These are phyloP conservation scores for Eutypella sp. DNA, from an alignment of 2,329 filamentous ascomycete genomes.

Conservation along the genomic window DNA sequence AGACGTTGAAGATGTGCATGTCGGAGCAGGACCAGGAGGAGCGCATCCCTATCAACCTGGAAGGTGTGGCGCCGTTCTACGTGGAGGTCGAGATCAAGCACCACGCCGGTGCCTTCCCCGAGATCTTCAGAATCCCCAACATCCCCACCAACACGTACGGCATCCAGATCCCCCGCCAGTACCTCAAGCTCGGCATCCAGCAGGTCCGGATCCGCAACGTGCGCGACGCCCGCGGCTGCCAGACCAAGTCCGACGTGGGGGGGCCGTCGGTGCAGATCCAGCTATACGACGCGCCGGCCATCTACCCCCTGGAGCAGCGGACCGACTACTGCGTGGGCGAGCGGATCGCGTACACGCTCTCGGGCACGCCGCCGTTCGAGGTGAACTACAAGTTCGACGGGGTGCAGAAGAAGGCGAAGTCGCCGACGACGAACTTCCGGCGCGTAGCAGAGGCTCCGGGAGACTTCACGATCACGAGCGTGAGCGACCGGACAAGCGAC, in stretches of 20 bases:
- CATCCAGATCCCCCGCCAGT: slow-evolving; percentile 77
- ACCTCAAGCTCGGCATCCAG: slow-evolving; percentile 84
- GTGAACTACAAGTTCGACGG: slow-evolving; percentile 88
- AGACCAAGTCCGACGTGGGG: slow-evolving; percentile 66
- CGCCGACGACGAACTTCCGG: slow-evolving; percentile 77
- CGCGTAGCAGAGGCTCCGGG: slow-evolving; percentile 90
- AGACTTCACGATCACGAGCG: slow-evolving; percentile 77
- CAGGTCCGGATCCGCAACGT: slow-evolving; percentile 86
- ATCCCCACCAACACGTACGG: slow-evolving; percentile 71
- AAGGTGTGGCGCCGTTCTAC: slow-evolving; percentile 80
- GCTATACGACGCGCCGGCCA: slow-evolving; percentile 87
- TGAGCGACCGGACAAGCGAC: slow-evolving; percentile 83
- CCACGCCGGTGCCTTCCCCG: slow-evolving; percentile 71
- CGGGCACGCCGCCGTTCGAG: slow-evolving; percentile 86
- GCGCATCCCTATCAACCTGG: slow-evolving; percentile 78
- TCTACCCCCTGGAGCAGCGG: slow-evolving; percentile 79
- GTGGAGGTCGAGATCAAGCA: slow-evolving; percentile 93
- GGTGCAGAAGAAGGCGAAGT: slow-evolving; percentile 70
- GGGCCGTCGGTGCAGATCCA: slow-evolving; percentile 81
- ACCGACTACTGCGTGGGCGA: slow-evolving; percentile 94
- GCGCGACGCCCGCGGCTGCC: slow-evolving; percentile 80
- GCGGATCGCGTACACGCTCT: slow-evolving; percentile 84
- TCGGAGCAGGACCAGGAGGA: slow-evolving; percentile 79
- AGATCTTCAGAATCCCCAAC: slow-evolving; percentile 75
- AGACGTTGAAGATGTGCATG: slow-evolving; percentile 93